phyloP scores from a whole-genome alignment of 805 yeast genomes.

The Tetrapisispora taiwanensis region DNA sequence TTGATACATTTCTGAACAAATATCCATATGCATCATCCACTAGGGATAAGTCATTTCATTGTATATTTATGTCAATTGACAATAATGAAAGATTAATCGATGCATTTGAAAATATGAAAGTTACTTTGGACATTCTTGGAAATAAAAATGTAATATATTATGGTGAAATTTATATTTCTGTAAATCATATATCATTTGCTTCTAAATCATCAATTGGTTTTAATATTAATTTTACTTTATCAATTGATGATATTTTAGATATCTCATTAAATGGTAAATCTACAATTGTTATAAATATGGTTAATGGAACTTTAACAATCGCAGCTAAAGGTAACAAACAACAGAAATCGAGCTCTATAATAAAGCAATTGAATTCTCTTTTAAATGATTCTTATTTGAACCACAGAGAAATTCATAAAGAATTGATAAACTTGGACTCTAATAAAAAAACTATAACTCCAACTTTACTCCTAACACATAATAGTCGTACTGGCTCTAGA shows the following conservation, averaged over 20 bases:
- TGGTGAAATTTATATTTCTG: slow-evolving; percentile 78
- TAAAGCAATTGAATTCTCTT: slow-evolving; percentile 45
- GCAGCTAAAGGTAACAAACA: background rate
- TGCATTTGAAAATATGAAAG: slow-evolving; percentile 22
- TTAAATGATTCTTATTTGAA: slow-evolving; percentile 59
- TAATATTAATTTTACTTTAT: slow-evolving; percentile 74
- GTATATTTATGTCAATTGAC: slow-evolving; percentile 57
- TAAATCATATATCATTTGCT: slow-evolving; percentile 71
- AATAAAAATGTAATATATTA: slow-evolving; percentile 80
- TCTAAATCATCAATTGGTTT: slow-evolving; percentile 60
- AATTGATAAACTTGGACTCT: background rate
- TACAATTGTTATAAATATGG: background rate
- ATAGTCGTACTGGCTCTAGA: background rate
- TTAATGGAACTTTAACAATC: background rate
- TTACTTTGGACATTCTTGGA: slow-evolving; percentile 37
- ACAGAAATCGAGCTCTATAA: background rate
- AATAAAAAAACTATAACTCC: background rate
- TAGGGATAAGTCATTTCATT: slow-evolving; percentile 67
- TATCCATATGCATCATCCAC: slow-evolving; percentile 46
- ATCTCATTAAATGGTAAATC: background rate
- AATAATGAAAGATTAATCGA: slow-evolving; percentile 64
- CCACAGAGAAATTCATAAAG: slow-evolving; percentile 21
- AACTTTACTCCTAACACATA: background rate
- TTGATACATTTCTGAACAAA: background rate
- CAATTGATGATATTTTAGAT: slow-evolving; percentile 53